Evolutionary conservation across 176 grass and related monocot genomes (phyloP), one percentile per base, ranked within the genome.

Genomic region (Secale cereale): DNA sequence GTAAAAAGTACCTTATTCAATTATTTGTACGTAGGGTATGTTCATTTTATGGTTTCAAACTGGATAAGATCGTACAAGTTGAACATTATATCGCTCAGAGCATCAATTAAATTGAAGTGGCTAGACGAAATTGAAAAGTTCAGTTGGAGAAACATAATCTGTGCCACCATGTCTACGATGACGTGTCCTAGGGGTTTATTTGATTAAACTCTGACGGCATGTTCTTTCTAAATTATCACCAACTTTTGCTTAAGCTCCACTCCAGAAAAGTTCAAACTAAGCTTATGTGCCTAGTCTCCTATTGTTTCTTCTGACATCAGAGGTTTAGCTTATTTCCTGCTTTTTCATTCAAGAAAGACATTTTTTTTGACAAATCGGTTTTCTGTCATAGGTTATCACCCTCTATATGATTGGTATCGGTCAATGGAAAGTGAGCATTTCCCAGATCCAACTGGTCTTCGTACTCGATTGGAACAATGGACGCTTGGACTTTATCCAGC

Each of bases 391-490:
- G 86, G 61, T 77, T 82, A 98, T 88, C 93, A 95, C 81, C 90
- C 96, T 46, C 83, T 87, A 64, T 78, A 79, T 29, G 46, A 19
- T 63, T 86, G 96, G 96, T 98, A 95, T 77, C 85, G 91, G 20
- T 98, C 93, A 68, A 95, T 98, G 96, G 96, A 98, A 87, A 98
- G 83, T 32, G 89, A 98, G 64, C 96, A 98, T 89, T 98, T 98
- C 74, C 96, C 96, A 33, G 96, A 98, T 79, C 93, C 96, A 67
- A 98, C 89, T 33, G 91, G 93, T 70, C 90, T 98, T 54, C 87
- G 93, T 74, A 73, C 86, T 79, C 93, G 96, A 76, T 81, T 98
- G 72, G 96, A 98, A 66, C 93, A 95, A 86, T 98, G 96, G 96
- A 98, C 91, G 32, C 86, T 95, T 83, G 93, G 96, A 70, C 84